These are phyloP conservation scores for Blastobotrys elegans DNA, from an alignment of 1,139 yeast species.

Conservation along the genomic window DNA sequence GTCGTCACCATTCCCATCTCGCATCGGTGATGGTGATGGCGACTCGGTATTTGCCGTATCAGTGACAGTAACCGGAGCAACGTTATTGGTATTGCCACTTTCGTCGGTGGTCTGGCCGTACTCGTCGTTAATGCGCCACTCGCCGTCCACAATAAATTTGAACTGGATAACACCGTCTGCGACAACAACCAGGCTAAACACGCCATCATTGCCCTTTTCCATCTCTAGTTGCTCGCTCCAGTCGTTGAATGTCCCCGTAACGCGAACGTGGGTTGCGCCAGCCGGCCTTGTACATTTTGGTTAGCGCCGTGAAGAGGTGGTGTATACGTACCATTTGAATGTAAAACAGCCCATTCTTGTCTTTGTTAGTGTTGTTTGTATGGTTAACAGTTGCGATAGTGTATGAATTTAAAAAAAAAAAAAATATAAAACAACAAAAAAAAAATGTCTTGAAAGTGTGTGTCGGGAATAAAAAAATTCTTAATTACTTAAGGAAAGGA, in stretches of 20 bases:
- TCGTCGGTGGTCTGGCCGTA: constrained; percentile 46
- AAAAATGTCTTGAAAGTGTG: background rate
- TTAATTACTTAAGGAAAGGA: too few species aligned
- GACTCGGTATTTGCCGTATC: background rate
- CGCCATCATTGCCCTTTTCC: constrained; percentile 55
- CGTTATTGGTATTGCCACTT: constrained; percentile 59
- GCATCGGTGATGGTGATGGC: background rate
- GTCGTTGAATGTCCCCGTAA: constrained; percentile 73
- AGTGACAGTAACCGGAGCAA: constrained; percentile 35
- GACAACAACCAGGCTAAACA: constrained; percentile 48
- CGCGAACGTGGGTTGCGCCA: constrained; percentile 66
- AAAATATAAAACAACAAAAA: background rate
- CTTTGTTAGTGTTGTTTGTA: too few species aligned
- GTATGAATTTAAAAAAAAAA: constrained; percentile 4
- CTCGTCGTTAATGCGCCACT: constrained; percentile 51
- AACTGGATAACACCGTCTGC: background rate
- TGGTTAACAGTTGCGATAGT: too few species aligned
- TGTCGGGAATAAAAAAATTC: too few species aligned
- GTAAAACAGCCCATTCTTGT: constrained; percentile 5
- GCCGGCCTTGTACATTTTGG: constrained; percentile 47
- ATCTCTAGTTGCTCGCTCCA: constrained; percentile 62
- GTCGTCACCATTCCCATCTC: background rate
- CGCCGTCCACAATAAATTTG: constrained; percentile 68
- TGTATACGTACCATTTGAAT: constrained; percentile 14
- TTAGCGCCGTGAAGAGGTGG: background rate